These are phyloP conservation scores for Acacia concinna DNA, from an alignment of 331 rosid species.

Conservation along the genomic window DNA sequence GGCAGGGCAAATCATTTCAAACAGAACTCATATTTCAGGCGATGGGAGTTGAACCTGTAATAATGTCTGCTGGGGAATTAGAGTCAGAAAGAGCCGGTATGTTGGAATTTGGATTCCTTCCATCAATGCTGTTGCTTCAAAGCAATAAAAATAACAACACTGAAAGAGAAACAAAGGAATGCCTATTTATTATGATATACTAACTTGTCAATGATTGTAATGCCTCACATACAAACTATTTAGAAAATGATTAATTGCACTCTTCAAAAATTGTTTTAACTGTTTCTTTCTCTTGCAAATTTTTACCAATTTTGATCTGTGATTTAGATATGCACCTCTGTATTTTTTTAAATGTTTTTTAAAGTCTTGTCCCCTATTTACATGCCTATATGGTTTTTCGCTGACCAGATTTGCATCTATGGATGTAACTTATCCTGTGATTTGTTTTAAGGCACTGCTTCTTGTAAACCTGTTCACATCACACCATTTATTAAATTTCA, in stretches of 20 bases:
- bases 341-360: not conserved
- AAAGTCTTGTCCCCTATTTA: slow-evolving; percentile 1
- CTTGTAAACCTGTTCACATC: slow-evolving; percentile 20
- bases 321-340: not conserved
- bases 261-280: not conserved
- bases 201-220: not conserved
- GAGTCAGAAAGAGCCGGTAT: slow-evolving; percentile 97
- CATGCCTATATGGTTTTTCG: not conserved
- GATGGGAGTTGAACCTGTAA: slow-evolving; percentile 90
- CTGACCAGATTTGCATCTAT: not conserved
- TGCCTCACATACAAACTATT: not conserved
- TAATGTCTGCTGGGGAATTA: slow-evolving; percentile 97
- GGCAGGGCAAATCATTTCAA: slow-evolving; percentile 97
- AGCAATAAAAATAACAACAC: not conserved
- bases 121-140: slow-evolving; percentile 1
- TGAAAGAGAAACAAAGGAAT: slow-evolving; percentile 5
- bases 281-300: slow-evolving; percentile 14
- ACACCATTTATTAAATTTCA: slow-evolving; percentile 27
- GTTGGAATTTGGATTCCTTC: slow-evolving; percentile 37
- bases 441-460: not conserved
- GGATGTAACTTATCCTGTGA: not conserved
- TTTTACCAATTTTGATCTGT: slow-evolving; percentile 8
- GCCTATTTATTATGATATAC: slow-evolving; percentile 16
- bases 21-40: slow-evolving; percentile 94
- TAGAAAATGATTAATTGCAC: slow-evolving; percentile 14